Conservation (phyloP, 805 yeast species). For the Candida vaughaniae region DNA sequence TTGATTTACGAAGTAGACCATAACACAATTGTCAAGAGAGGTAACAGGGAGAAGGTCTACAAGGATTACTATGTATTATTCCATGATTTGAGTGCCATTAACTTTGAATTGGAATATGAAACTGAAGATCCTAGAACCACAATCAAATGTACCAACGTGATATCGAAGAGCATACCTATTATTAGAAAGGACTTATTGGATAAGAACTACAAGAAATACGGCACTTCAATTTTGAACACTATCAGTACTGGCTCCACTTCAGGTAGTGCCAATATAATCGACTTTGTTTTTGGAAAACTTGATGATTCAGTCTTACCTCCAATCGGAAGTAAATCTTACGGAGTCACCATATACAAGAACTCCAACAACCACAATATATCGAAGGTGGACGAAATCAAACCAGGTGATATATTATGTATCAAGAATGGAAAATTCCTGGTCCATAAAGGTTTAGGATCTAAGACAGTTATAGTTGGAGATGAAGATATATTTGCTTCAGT, state of each 20-base stretch:
- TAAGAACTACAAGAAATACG: slow-evolving; percentile 45
- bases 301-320: slow-evolving; percentile 41
- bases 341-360: slow-evolving; percentile 66
- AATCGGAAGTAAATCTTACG: slow-evolving; percentile 68
- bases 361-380: slow-evolving; percentile 37
- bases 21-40: slow-evolving; percentile 53
- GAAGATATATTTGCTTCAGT: slow-evolving; percentile 53
- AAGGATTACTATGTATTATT: slow-evolving; percentile 72
- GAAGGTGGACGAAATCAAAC: slow-evolving; percentile 60
- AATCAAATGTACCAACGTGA: slow-evolving; percentile 31
- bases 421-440: slow-evolving; percentile 72
- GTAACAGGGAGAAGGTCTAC: slow-evolving; percentile 45
- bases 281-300: slow-evolving; percentile 19
- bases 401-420: slow-evolving; percentile 84
- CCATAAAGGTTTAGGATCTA: slow-evolving; percentile 51
- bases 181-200: slow-evolving; percentile 49
- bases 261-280: slow-evolving; percentile 22
- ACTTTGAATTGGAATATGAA: slow-evolving; percentile 59
- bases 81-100: slow-evolving; percentile 68
- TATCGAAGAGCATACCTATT: slow-evolving; percentile 41
- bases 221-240: slow-evolving; percentile 22
- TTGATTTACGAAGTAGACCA: slow-evolving; percentile 67
- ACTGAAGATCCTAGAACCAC: slow-evolving; percentile 52
- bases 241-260: neutral
- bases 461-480: slow-evolving; percentile 55